Conservation (phyloP, 495 filamentous ascomycete genomes). For the Usnea hakonensis region DNA sequence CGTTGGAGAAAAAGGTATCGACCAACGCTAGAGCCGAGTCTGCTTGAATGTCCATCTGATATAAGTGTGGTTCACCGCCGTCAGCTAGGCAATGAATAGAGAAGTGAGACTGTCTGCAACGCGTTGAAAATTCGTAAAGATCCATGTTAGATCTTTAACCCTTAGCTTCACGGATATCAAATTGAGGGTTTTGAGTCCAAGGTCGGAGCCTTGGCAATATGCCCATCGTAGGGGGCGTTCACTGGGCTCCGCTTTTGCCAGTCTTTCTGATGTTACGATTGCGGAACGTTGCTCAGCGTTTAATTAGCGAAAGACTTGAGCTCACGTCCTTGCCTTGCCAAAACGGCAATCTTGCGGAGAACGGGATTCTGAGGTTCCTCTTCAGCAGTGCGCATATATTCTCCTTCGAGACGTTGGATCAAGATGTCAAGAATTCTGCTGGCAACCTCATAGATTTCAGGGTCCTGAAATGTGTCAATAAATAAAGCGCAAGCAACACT, state of each 20-base stretch:
- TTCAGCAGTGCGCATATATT: conserved; percentile 61
- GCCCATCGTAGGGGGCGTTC: no score
- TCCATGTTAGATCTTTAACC: background rate
- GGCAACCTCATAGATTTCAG: conserved; percentile 62
- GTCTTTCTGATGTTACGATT: background rate
- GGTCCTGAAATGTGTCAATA: conserved; percentile 45
- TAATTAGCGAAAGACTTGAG: conserved; percentile 28
- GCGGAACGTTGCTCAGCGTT: background rate
- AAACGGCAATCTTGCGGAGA: conserved; percentile 52
- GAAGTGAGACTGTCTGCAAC: background rate
- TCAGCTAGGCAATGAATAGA: background rate
- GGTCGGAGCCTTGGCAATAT: background rate
- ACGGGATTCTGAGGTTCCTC: conserved; percentile 52
- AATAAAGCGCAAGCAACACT: background rate
- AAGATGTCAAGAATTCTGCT: conserved; percentile 62
- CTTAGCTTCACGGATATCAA: background rate
- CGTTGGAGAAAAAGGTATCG: background rate
- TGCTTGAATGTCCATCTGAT: background rate
- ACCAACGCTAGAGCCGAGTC: background rate
- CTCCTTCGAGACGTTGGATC: conserved; percentile 58
- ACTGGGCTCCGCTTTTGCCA: background rate
- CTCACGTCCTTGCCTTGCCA: conserved; percentile 48
- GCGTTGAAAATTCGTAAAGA: background rate
- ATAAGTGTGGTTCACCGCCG: background rate
- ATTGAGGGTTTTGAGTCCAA: background rate